phyloP scores from a whole-genome alignment of 805 yeast genomes.

The Kodamaea kaohsiungensis region DNA sequence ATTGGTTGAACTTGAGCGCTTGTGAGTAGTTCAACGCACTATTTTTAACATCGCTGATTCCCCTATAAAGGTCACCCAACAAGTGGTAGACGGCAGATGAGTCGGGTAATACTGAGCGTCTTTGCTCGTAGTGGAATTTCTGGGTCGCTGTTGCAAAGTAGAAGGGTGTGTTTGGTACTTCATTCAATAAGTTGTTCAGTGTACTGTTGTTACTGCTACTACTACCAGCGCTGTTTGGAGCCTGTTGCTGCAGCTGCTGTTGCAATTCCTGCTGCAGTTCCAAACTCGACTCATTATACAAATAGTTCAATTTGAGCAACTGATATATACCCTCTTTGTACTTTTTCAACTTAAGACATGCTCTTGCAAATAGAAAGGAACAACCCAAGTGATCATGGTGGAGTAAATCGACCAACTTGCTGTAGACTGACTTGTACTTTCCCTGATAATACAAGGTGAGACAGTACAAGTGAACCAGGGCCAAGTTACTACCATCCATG shows the following conservation, averaged over 20 bases:
- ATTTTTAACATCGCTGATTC: constrained; percentile 59
- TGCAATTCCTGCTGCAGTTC: not conserved
- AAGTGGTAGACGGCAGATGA: constrained; percentile 66
- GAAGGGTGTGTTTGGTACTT: constrained; percentile 6
- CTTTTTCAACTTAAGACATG: constrained; percentile 56
- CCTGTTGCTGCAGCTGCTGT: not conserved
- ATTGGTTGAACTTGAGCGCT: constrained; percentile 75
- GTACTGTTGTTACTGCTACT: not conserved
- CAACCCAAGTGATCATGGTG: constrained; percentile 69
- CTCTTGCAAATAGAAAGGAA: constrained; percentile 68
- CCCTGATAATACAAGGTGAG: constrained; percentile 60
- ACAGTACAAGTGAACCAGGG: constrained; percentile 69
- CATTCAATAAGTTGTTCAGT: not conserved
- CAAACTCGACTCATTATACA: constrained; percentile 28
- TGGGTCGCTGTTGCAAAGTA: constrained; percentile 21
- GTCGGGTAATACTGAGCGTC: constrained; percentile 55
- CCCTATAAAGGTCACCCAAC: constrained; percentile 66
- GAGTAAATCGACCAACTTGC: constrained; percentile 29
- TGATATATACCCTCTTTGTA: constrained; percentile 63
- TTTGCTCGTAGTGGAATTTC: constrained; percentile 39
- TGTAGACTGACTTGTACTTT: constrained; percentile 63
- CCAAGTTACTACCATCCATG: constrained; percentile 52
- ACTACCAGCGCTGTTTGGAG: not conserved
- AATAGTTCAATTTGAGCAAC: constrained; percentile 28
- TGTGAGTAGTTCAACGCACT: constrained; percentile 67